Base-by-base conservation (phyloP, 2,329 filamentous ascomycete genomes). In the Fonsecaea nubica region DNA sequence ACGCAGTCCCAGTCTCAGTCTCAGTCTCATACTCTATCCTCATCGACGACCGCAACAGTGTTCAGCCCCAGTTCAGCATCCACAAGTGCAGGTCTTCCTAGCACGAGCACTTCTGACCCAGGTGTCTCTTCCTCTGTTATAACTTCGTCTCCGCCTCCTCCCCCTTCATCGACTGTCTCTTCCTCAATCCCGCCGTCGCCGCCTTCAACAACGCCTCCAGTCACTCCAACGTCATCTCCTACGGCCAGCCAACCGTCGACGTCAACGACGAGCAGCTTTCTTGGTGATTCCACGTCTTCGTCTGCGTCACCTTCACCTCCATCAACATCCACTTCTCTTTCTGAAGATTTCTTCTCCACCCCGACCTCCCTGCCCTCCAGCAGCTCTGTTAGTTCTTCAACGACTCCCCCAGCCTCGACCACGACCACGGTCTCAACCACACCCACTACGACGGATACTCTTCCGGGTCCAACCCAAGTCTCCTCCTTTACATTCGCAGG, bases 401-500 rank as follows among this genome's bases (percentile, higher is more conserved):
- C 50, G 5, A 21, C 38, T 1, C 5, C 36, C 2, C 12, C 12
- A 5, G 32, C 25, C 50, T 38, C 25, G 25, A 25, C 25, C 25
- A 25, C 59, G 18, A 42, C 25, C 18, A 2, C 36, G 8, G 50
- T 6, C 35, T 36, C 45, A 53, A 40, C 50, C 6, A 36, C 66
- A 15, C 52, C 57, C 15, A 56, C 54, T 3, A 55, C 63, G 10
- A 59, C 55, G 13, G 25, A 57, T 3, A 30, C 58, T 25, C 54
- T 62, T 10, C 58, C 62, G 13, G 64, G 61, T 15, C 67, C 67
- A 2, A 48, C 59, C 3, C 38, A 67, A 56, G 52, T 70, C 25
- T 60, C 69, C 36, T 54, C 48, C 15, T 71, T 71, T 33, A 36
- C 52, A 13, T 71, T 68, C 45, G 61, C 65, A 32, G 68, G 69